phyloP scores from a whole-genome alignment of 495 filamentous ascomycete species.

The Penicillium chermesinum region DNA sequence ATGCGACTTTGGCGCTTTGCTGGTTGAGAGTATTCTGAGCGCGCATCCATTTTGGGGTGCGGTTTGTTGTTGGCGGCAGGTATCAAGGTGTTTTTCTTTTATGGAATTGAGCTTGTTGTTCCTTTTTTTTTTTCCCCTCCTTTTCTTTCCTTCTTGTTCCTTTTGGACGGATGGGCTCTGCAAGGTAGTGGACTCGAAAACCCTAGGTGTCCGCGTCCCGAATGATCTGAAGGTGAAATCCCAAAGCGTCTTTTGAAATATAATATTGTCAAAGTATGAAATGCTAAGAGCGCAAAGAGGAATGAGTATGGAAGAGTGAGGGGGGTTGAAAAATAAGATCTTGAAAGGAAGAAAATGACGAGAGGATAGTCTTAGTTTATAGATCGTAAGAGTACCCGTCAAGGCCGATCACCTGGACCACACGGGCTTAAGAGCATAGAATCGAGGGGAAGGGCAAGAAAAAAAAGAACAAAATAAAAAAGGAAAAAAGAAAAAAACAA shows the following conservation, averaged over 20 bases:
- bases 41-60: conserved; percentile 13
- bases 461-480: conserved; percentile 6
- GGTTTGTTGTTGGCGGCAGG: neutral
- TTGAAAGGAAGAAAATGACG: conserved; percentile 1
- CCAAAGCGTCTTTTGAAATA: too few species aligned
- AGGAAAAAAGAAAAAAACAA: neutral
- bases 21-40: conserved; percentile 15
- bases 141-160: too few species aligned
- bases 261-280: too few species aligned
- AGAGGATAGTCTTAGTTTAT: conserved; percentile 18
- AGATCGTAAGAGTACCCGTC: conserved; percentile 16
- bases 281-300: too few species aligned
- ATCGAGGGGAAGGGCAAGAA: conserved; percentile 3
- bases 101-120: too few species aligned
- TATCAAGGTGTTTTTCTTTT: neutral
- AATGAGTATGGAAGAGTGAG: conserved; percentile 3
- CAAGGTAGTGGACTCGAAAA: too few species aligned
- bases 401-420: conserved; percentile 21
- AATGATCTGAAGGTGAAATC: too few species aligned
- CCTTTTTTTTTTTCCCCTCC: too few species aligned
- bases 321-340: conserved; percentile 12
- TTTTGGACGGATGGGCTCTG: too few species aligned
- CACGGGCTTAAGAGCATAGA: conserved; percentile 21
- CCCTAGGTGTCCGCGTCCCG: too few species aligned
- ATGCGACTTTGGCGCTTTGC: conserved; percentile 30